A percentile compares a stretch with the other conserved stretches of the same genome.
phyloP scores from a whole-genome alignment of 805 yeast species.

The Barnettozyma botsteinii region DNA sequence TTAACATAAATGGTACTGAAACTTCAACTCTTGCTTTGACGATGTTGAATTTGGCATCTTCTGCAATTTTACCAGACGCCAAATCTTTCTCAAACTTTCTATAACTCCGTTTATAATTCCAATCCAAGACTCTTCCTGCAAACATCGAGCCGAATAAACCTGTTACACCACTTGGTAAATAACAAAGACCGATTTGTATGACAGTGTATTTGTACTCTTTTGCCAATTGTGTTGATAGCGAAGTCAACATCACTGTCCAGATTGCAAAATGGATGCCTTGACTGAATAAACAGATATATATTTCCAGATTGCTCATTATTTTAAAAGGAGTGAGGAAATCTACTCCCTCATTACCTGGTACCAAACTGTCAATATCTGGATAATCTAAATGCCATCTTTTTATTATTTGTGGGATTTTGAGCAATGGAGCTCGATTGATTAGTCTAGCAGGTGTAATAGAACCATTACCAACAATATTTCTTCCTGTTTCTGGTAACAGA shows the following conservation, averaged over 20 bases:
- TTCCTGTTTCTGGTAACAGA: slow-evolving; percentile 67
- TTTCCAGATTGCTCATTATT: slow-evolving; percentile 39
- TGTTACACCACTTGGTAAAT: slow-evolving; percentile 68
- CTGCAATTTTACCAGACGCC: slow-evolving; percentile 18
- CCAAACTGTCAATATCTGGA: slow-evolving; percentile 29
- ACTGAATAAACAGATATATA: slow-evolving; percentile 46
- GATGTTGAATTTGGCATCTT: slow-evolving; percentile 40
- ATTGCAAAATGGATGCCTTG: slow-evolving; percentile 58
- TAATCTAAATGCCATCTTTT: slow-evolving; percentile 23
- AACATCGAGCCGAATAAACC: slow-evolving; percentile 54
- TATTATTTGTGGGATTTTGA: slow-evolving; percentile 18
- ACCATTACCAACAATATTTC: slow-evolving; percentile 72
- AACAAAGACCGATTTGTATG: slow-evolving; percentile 61
- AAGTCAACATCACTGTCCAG: slow-evolving; percentile 67
- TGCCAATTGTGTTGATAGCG: slow-evolving; percentile 51
- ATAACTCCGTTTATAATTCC: slow-evolving; percentile 38
- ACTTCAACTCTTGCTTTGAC: slow-evolving; percentile 50
- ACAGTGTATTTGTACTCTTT: slow-evolving; percentile 45
- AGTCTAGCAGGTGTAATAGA: slow-evolving; percentile 44
- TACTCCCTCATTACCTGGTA: slow-evolving; percentile 17
- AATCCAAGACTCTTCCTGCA: slow-evolving; percentile 54
- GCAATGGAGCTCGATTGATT: slow-evolving; percentile 41
- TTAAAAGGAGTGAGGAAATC: slow-evolving; percentile 36
- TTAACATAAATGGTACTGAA: slow-evolving; percentile 36
- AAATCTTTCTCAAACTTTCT: slow-evolving; percentile 18